A percentile compares a stretch with the other conserved stretches of the same genome.
Evolutionary conservation across 257 asterid species (phyloP).

Genomic region (Lycium ferocissimum): DNA sequence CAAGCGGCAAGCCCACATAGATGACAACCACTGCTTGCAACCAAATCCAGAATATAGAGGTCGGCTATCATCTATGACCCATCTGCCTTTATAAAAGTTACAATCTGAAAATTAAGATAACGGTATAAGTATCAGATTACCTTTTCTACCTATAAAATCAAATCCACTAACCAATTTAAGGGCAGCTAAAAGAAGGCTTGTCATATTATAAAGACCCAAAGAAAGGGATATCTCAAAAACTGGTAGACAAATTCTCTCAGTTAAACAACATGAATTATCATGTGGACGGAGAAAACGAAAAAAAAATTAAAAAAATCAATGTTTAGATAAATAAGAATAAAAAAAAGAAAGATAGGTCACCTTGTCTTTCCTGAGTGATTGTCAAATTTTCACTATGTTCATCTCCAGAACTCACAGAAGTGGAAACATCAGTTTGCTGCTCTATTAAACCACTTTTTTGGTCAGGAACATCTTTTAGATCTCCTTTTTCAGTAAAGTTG

Average conservation of each 20-base stretch:
- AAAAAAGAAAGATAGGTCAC: conserved; percentile 24
- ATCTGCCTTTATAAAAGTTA: conserved; percentile 79
- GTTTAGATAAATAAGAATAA: background rate
- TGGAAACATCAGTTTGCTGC: conserved; percentile 38
- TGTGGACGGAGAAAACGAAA: background rate
- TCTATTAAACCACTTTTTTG: conserved; percentile 42
- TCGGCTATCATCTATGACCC: conserved; percentile 66
- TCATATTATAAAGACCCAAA: background rate
- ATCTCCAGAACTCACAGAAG: conserved; percentile 42
- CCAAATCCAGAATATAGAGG: conserved; percentile 88
- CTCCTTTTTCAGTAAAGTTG: conserved; percentile 40
- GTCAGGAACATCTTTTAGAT: conserved; percentile 43
- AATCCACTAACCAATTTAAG: background rate
- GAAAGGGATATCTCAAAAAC: background rate
- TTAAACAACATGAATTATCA: background rate
- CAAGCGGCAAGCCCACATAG: conserved; percentile 98
- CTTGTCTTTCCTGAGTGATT: conserved; percentile 45
- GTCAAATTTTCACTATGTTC: conserved; percentile 39
- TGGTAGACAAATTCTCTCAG: background rate
- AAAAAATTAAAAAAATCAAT: background rate
- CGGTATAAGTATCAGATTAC: background rate
- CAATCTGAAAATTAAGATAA: conserved; percentile 61
- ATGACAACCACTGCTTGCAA: conserved; percentile 90
- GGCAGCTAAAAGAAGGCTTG: background rate
- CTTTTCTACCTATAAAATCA: background rate